Evolutionary conservation across 73 alveolate species (phyloP).

Genomic region (Diophrys sp.): DNA sequence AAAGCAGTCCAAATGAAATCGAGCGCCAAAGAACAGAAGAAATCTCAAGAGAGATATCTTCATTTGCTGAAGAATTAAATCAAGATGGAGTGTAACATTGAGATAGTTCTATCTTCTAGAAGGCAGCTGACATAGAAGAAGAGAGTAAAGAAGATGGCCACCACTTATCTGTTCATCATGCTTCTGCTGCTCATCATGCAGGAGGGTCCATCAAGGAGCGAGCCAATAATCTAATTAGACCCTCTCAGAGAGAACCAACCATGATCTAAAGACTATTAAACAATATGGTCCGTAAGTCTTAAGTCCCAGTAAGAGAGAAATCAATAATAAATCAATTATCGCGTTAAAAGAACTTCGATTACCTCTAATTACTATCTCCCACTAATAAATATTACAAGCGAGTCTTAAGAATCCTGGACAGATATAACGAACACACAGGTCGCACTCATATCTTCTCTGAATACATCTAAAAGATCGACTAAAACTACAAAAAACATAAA

Average conservation of each 20-base stretch:
- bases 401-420: constrained; percentile 27
- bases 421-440: background rate
- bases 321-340: no score
- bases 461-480: constrained; percentile 29
- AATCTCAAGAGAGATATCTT: background rate
- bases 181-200: no score
- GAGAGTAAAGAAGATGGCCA: no score
- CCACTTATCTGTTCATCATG: no score
- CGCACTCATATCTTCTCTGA: constrained; percentile 27
- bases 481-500: constrained; percentile 17
- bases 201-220: no score
- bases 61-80: background rate
- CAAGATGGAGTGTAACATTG: background rate
- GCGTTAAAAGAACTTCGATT: constrained; percentile 52
- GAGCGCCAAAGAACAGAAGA: background rate
- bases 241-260: no score
- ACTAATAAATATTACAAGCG: constrained; percentile 37
- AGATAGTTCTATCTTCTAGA: no score
- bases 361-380: constrained; percentile 20
- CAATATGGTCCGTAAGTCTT: no score
- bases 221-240: no score
- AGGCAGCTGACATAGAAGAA: no score
- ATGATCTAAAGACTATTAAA: no score
- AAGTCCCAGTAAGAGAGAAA: no score
- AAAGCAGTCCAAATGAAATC: background rate